A percentile compares a stretch with the other conserved stretches of the same genome.
phyloP scores from a whole-genome alignment of 768 basidiomycete species.

The Coprinopsis cinerea region DNA sequence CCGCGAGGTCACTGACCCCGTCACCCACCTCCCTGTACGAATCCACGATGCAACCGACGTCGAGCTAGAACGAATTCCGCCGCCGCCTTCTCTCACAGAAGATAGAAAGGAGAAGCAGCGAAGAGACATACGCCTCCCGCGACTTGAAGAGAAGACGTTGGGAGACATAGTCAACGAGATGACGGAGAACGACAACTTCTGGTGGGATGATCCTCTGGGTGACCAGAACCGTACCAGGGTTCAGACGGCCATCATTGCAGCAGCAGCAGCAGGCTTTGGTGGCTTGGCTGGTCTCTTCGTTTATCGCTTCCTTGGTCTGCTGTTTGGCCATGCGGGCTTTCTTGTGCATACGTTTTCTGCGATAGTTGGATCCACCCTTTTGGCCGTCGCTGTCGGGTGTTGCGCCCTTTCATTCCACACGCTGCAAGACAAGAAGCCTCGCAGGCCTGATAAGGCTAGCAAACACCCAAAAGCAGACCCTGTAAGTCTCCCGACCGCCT shows the following conservation, averaged over 20 bases:
- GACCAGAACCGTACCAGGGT: slow-evolving; percentile 25
- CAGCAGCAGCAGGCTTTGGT: slow-evolving; percentile 22
- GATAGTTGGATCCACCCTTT: slow-evolving; percentile 19
- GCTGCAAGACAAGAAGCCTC: slow-evolving; percentile 9
- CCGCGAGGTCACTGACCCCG: slow-evolving; percentile 30
- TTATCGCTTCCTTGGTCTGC: slow-evolving; percentile 16
- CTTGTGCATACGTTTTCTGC: slow-evolving; percentile 17
- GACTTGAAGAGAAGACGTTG: slow-evolving; percentile 17
- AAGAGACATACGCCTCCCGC: slow-evolving; percentile 13
- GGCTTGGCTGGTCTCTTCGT: slow-evolving; percentile 18
- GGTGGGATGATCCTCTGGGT: slow-evolving; percentile 30
- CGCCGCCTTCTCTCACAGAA: slow-evolving; percentile 17
- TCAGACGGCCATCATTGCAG: slow-evolving; percentile 26
- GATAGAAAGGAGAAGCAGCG: slow-evolving; percentile 15
- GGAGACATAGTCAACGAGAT: slow-evolving; percentile 24
- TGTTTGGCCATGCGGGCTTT: slow-evolving; percentile 9
- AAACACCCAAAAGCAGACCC: not conserved
- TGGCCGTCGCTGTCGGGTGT: slow-evolving; percentile 24
- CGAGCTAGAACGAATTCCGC: slow-evolving; percentile 31
- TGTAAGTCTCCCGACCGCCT: not conserved
- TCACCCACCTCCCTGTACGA: slow-evolving; percentile 31
- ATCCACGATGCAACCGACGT: slow-evolving; percentile 30
- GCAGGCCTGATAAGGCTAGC: not conserved
- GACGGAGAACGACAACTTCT: slow-evolving; percentile 18
- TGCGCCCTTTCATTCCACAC: slow-evolving; percentile 19